These are phyloP conservation scores for Penicillium egyptiacum DNA, from an alignment of 495 filamentous ascomycete genomes.

Conservation along the genomic window DNA sequence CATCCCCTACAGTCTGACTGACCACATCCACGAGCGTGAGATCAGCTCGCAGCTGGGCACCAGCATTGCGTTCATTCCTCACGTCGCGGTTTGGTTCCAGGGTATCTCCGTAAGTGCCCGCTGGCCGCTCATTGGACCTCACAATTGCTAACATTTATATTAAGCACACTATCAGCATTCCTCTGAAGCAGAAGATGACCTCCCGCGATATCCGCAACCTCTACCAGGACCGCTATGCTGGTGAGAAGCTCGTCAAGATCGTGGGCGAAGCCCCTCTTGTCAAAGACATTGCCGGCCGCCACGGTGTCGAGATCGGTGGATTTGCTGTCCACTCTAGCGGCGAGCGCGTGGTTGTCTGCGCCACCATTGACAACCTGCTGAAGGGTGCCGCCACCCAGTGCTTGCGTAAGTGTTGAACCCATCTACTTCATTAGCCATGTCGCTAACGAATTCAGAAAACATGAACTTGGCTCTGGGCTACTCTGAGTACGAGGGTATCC, in stretches of 20 bases:
- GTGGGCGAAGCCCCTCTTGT: slow-evolving; percentile 84
- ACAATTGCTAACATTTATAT: slow-evolving; percentile 19
- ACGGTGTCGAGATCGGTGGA: slow-evolving; percentile 92
- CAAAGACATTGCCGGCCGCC: slow-evolving; percentile 84
- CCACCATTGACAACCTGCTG: slow-evolving; percentile 95
- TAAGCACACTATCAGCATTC: slow-evolving; percentile 83
- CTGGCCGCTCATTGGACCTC: background rate
- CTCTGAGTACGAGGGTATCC: slow-evolving; percentile 89
- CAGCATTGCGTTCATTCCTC: slow-evolving; percentile 84
- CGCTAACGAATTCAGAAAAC: slow-evolving; percentile 61
- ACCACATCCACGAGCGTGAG: slow-evolving; percentile 95
- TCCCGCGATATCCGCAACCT: slow-evolving; percentile 90
- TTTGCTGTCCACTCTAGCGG: slow-evolving; percentile 88
- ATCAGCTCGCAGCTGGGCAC: slow-evolving; percentile 76
- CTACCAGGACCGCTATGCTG: slow-evolving; percentile 94
- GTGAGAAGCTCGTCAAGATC: slow-evolving; percentile 91
- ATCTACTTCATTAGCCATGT: background rate
- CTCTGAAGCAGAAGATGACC: slow-evolving; percentile 78
- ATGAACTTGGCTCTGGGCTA: slow-evolving; percentile 97
- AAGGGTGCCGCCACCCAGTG: slow-evolving; percentile 98
- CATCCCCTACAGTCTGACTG: slow-evolving; percentile 89
- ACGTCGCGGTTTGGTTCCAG: slow-evolving; percentile 97
- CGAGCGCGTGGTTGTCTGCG: slow-evolving; percentile 89
- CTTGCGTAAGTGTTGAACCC: slow-evolving; percentile 67
- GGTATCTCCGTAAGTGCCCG: slow-evolving; percentile 66